Percentiles rank a stretch among this genome's conserved stretches.
Conservation (phyloP, 305 asterid genomes). For the Lippia alba region DNA sequence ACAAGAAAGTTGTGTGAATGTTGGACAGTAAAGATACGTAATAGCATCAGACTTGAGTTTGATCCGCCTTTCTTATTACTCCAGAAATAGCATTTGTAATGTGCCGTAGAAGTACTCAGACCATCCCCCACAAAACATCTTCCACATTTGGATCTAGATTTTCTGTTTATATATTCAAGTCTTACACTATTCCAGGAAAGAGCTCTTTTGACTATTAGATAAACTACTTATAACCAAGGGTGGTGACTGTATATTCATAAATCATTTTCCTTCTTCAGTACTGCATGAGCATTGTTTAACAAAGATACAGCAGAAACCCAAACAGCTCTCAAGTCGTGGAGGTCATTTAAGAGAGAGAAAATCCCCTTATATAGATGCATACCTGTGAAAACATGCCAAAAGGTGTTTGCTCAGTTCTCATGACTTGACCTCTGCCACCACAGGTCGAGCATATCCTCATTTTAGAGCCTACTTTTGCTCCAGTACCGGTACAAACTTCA, state of each 20-base stretch:
- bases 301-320: conserved; percentile 10
- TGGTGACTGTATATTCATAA: conserved; percentile 14
- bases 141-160: not conserved
- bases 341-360: conserved; percentile 29
- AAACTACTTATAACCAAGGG: conserved; percentile 11
- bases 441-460: conserved; percentile 97
- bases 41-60: not conserved
- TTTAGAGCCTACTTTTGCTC: conserved; percentile 95
- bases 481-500: conserved; percentile 88
- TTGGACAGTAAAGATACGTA: not conserved
- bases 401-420: conserved; percentile 99
- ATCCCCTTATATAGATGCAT: conserved; percentile 28
- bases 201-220: not conserved
- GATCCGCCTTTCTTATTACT: not conserved
- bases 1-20: not conserved
- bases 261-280: not conserved
- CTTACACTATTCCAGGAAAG: not conserved
- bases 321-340: conserved; percentile 8
- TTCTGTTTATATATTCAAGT: not conserved
- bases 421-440: conserved; percentile 99
- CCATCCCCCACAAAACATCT: not conserved
- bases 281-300: conserved; percentile 4
- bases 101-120: not conserved
- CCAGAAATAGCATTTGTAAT: not conserved
- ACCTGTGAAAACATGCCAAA: conserved; percentile 99